Percentiles rank a stretch among this genome's conserved stretches.
These are phyloP conservation scores for Pachysandra terminalis DNA, from an alignment of 164 flowering plant species.

Conservation along the genomic window DNA sequence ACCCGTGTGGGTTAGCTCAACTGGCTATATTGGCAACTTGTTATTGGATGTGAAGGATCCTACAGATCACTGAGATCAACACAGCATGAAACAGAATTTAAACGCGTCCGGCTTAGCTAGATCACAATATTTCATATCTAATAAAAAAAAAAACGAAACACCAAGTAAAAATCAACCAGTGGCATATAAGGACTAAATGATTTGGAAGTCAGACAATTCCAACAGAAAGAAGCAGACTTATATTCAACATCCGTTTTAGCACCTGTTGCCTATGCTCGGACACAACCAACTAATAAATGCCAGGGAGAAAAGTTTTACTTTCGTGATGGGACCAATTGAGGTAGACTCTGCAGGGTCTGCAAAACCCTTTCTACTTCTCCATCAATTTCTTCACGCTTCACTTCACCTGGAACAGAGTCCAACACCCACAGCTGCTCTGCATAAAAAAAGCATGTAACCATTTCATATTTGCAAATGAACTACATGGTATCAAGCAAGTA, in stretches of 20 bases:
- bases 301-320: constrained; percentile 40
- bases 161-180: not conserved
- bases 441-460: constrained; percentile 26
- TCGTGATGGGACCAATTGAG: constrained; percentile 66
- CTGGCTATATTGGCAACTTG: not conserved
- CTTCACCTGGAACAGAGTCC: constrained; percentile 91
- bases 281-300: not conserved
- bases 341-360: constrained; percentile 71
- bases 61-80: no score
- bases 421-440: constrained; percentile 97
- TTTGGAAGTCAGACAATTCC: not conserved
- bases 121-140: no score
- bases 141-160: not conserved
- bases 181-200: not conserved
- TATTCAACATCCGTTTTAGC: not conserved
- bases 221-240: not conserved
- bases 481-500: no score
- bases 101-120: no score
- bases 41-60: no score
- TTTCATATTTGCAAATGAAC: constrained; percentile 5
- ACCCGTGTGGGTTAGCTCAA: no score
- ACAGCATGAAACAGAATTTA: no score
- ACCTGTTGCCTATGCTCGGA: not conserved
- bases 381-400: constrained; percentile 44
- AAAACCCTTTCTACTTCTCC: constrained; percentile 90